phyloP scores from a whole-genome alignment of 139 green algal species.

The Trebouxia sp. region DNA sequence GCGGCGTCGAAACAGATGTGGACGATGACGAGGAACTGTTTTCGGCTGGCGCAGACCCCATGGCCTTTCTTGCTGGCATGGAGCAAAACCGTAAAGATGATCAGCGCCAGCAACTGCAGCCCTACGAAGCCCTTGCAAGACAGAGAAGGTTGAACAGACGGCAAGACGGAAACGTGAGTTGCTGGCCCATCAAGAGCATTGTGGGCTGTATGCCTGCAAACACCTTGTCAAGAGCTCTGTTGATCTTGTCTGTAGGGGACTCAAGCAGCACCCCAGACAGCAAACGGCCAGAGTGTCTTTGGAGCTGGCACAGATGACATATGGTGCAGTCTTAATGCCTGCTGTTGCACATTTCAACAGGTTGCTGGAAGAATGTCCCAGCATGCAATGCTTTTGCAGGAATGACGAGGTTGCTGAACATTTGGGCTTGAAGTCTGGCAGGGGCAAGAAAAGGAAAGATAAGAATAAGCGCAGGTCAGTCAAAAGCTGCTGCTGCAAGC shows the following conservation, averaged over 20 bases:
- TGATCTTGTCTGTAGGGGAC: no score
- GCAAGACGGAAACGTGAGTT: background rate
- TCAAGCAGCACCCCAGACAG: background rate
- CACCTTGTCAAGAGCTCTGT: no score
- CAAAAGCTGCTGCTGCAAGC: background rate
- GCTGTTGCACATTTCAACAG: no score
- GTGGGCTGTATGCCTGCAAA: no score
- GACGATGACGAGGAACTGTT: slow-evolving; percentile 42
- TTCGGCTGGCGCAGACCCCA: slow-evolving; percentile 44
- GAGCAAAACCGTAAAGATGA: slow-evolving; percentile 21
- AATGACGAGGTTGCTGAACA: slow-evolving; percentile 58
- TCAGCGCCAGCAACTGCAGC: slow-evolving; percentile 28
- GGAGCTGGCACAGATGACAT: slow-evolving; percentile 58
- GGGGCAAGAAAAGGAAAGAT: slow-evolving; percentile 7
- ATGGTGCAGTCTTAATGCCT: slow-evolving; percentile 26
- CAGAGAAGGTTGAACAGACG: background rate
- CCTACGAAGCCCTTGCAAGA: slow-evolving; percentile 52
- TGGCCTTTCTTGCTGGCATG: slow-evolving; percentile 56
- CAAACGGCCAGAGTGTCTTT: slow-evolving; percentile 33
- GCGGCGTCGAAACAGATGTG: slow-evolving; percentile 34
- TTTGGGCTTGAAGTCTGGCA: slow-evolving; percentile 48
- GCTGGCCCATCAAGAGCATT: no score
- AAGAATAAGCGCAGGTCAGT: slow-evolving; percentile 28
- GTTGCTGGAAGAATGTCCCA: no score
- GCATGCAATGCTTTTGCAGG: no score